Evolutionary conservation across 1,284 basidiomycete genomes (phyloP).

Genomic region (Taiwanofungus camphoratus): DNA sequence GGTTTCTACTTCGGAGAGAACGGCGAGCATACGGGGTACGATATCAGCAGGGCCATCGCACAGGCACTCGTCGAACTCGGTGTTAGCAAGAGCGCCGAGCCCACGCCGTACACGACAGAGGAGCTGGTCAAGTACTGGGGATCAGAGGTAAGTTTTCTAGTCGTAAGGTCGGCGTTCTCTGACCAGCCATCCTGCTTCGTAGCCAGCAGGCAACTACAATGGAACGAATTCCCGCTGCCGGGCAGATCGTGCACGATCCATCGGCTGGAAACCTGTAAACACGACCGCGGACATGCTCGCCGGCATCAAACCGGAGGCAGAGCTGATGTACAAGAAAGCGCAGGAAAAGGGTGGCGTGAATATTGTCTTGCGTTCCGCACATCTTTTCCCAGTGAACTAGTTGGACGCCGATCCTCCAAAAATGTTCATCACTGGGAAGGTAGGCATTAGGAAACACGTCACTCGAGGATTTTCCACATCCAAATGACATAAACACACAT

Average conservation of each 20-base stretch:
- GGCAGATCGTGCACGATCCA: slow-evolving; percentile 33
- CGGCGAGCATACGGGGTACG: slow-evolving; percentile 35
- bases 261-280: slow-evolving; percentile 35
- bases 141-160: no score
- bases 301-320: slow-evolving; percentile 29
- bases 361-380: no score
- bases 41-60: slow-evolving; percentile 33
- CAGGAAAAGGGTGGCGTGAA: no score
- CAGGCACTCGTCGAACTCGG: slow-evolving; percentile 27
- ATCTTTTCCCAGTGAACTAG: no score
- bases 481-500: no score
- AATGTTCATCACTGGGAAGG: no score
- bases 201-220: slow-evolving; percentile 15
- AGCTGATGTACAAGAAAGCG: no score
- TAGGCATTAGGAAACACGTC: no score
- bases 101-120: slow-evolving; percentile 27
- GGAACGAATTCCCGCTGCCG: slow-evolving; percentile 39
- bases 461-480: no score
- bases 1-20: slow-evolving; percentile 45
- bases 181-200: no score
- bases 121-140: slow-evolving; percentile 26
- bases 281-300: slow-evolving; percentile 29
- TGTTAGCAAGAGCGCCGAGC: slow-evolving; percentile 19
- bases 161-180: no score
- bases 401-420: no score